Evolutionary conservation across 345 rosid genomes (phyloP), one percentile per base, ranked within the genome.

Genomic region (Brassica nigra): DNA sequence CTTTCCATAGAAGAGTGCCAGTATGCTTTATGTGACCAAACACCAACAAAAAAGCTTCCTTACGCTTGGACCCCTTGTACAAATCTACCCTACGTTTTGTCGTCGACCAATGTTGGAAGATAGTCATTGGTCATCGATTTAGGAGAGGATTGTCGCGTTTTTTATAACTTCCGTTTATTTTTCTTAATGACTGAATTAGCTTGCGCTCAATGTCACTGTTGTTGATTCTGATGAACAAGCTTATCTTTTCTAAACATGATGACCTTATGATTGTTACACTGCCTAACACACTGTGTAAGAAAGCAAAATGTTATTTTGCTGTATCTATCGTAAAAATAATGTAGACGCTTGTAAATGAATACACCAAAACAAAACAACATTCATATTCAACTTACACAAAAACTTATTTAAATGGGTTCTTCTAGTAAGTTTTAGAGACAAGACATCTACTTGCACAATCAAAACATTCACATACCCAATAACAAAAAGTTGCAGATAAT

Each of bases 401-500:
- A 77, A 70, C 58, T 47, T 77, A 70, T 77, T 47, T 34, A 2
- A 70, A 63, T 33, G 36, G 81, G 65, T 36, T 49, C 36, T 55
- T 63, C 66, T 78, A 78, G 59, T 55, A 78, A 16, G 23, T 16
- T 71, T 16, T 65, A 78, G 67, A 76, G 66, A 57, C 77, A 78
- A 72, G 81, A 65, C 7, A 52, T 49, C 55, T 49, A 77, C 76
- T 77, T 62, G 81, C 76, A 70, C 70, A 8, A 68, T 59, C 47
- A 70, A 20, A 54, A 64, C 81, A 71, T 72, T 55, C 72, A 57
- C 81, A 72, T 71, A 65, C 67, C 77, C 62, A 66, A 65, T 39
- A 66, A 9, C 77, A 52, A 72, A 66, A 78, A 77, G 20, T 54
- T 23, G 5, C 58, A 52, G 54, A 52, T n/a, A 52, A 47, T 78